A percentile compares a stretch with the other conserved stretches of the same genome.
phyloP scores from a whole-genome alignment of 306 rosid genomes.

The Arachis hypogaea region DNA sequence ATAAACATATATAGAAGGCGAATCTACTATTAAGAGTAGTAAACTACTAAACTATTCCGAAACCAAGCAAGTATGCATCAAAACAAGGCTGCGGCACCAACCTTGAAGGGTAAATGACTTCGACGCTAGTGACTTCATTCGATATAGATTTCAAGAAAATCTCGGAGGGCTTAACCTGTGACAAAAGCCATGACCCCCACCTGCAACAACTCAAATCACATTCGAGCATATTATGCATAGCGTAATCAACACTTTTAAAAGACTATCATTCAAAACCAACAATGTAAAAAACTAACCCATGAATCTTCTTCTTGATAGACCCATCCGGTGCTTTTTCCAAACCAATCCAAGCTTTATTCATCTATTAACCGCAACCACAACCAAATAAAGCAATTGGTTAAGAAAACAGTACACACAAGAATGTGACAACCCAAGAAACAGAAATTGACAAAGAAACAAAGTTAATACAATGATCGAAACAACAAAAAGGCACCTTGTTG shows the following conservation, averaged over 20 bases:
- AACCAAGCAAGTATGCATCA: background rate
- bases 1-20: too few relatives aligned
- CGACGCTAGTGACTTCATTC: constrained; percentile 72
- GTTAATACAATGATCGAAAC: constrained; percentile 4
- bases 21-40: too few relatives aligned
- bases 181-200: constrained; percentile 75
- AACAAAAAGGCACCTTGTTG: constrained; percentile 55
- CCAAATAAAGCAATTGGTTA: constrained; percentile 4
- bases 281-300: constrained; percentile 55
- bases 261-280: background rate
- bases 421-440: constrained; percentile 16
- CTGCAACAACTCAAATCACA: constrained; percentile 48
- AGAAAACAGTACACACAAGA: background rate
- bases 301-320: constrained; percentile 71
- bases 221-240: background rate
- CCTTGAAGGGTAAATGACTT: constrained; percentile 88
- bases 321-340: constrained; percentile 76
- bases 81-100: constrained; percentile 41
- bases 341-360: constrained; percentile 79
- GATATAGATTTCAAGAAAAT: constrained; percentile 80
- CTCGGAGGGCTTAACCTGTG: constrained; percentile 91
- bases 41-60: background rate
- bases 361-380: constrained; percentile 45
- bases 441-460: background rate
- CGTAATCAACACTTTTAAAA: too few relatives aligned